Base-by-base conservation (phyloP, 2,329 filamentous ascomycete genomes). In the Bretziella fagacearum region DNA sequence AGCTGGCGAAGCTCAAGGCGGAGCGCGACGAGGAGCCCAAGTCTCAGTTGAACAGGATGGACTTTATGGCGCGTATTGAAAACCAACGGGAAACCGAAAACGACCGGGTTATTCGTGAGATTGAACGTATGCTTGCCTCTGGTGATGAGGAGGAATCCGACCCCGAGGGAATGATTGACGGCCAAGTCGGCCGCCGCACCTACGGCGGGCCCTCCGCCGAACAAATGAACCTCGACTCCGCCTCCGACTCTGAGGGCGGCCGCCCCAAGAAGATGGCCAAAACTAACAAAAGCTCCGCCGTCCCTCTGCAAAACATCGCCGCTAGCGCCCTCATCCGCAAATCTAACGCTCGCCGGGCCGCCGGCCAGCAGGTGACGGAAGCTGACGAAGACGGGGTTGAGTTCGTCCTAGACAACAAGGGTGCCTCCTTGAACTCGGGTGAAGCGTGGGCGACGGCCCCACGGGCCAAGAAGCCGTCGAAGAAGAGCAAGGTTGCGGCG, bases 31-130 rank as follows among this genome's bases (percentile, higher is more conserved):
- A 64, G n/a, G 66, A 59, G 15, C 73, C 73, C 0, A 69, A 73
- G 54, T 79, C 79, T 11, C 80, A 76, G 55, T 65, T 98, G 5
- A 77, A 84, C 62, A 73, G 74, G 44, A 85, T 98, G 80, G 84
- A 84, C 52, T 98, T 98, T 60, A 96, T 98, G 91, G 77, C 81
- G 56, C 85, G 81, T 54, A 84, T 86, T 1, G 87, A 95, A 57
- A 81, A 80, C 23, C 70, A 77, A 30, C 77, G 77, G 56, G 86
- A 80, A 60, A 75, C 80, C 52, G 73, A 77, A 49, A 95, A 96
- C 54, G 84, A 94, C 55, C 81, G 83, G 48, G 74, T 84, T 48
- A 65, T 84, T 10, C 70, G 68, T 35, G 69, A 77, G 54, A 74
- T 95, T 42, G 72, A 79, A 42, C 74, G 76, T 48, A 81, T 89